Evolutionary conservation across 225 moss, liverwort and hornwort species (phyloP).

Genomic region (Asterella californica): DNA sequence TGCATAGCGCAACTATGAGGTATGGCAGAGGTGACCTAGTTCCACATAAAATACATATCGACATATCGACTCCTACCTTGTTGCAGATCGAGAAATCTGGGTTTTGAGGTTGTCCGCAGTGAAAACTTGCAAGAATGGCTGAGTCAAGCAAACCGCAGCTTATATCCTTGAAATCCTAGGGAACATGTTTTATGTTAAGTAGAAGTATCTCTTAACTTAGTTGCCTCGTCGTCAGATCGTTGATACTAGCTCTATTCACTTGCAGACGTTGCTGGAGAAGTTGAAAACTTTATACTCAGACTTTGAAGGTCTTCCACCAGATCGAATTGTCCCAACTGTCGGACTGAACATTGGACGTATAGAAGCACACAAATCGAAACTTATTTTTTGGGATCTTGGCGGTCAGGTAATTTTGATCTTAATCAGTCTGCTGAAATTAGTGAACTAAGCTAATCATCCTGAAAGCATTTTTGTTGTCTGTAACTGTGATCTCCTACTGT

Average conservation of each 20-base stretch:
- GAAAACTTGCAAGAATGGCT: not conserved
- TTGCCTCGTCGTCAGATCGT: not conserved
- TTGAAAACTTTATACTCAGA: slow-evolving; percentile 94
- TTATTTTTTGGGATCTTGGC: slow-evolving; percentile 98
- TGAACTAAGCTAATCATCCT: not conserved
- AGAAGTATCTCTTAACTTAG: not conserved
- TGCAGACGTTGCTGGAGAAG: slow-evolving; percentile 84
- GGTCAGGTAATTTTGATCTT: slow-evolving; percentile 52
- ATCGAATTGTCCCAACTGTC: slow-evolving; percentile 97
- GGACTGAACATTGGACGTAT: slow-evolving; percentile 93
- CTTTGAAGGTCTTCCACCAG: slow-evolving; percentile 88
- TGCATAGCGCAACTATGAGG: not conserved
- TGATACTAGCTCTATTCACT: not conserved
- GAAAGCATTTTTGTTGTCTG: not conserved
- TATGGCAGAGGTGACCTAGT: not conserved
- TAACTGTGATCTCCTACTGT: not conserved
- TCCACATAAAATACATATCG: not conserved
- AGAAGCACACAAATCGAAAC: slow-evolving; percentile 93
- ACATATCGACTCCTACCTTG: too few relatives aligned
- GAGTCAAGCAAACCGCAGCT: not conserved
- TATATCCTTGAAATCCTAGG: not conserved
- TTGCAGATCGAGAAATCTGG: not conserved
- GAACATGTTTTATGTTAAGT: not conserved
- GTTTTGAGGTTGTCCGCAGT: not conserved
- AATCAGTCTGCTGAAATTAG: not conserved